phyloP scores from a whole-genome alignment of 2,329 filamentous ascomycete species.

The Colletotrichum eleusines region DNA sequence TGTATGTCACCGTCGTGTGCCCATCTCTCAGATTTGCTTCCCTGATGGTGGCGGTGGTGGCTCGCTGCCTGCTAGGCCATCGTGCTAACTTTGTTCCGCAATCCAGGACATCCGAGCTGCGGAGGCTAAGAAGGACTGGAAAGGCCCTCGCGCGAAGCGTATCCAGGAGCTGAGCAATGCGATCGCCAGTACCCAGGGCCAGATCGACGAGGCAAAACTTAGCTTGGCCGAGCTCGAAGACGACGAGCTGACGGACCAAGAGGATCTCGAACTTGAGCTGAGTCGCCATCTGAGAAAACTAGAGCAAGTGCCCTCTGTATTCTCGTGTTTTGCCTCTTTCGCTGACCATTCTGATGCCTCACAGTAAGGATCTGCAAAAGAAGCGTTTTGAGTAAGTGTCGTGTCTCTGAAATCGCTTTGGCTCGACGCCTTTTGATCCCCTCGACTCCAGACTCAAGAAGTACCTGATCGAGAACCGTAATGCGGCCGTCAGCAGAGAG shows the following conservation, averaged over 20 bases:
- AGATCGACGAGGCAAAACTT: conserved; percentile 24
- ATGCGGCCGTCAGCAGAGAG: conserved; percentile 48
- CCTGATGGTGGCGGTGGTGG: not conserved
- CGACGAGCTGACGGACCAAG: conserved; percentile 23
- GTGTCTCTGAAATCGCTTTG: not conserved
- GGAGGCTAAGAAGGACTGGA: conserved; percentile 51
- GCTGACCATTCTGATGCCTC: not conserved
- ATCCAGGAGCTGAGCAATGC: conserved; percentile 43
- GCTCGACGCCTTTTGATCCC: not conserved
- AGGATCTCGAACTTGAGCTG: conserved; percentile 2
- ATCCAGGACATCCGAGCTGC: conserved; percentile 50
- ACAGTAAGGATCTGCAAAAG: conserved; percentile 1
- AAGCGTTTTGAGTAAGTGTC: conserved; percentile 45
- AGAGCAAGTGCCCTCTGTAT: not conserved
- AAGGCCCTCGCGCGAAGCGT: conserved; percentile 39
- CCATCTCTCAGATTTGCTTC: not conserved
- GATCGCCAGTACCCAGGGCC: conserved; percentile 34
- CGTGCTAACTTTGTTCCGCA: conserved; percentile 7
- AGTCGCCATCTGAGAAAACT: not conserved
- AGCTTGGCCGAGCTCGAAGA: conserved; percentile 43
- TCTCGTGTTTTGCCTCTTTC: not conserved
- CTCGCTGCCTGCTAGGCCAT: not conserved
- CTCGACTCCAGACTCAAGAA: conserved; percentile 46
- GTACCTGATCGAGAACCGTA: conserved; percentile 55
- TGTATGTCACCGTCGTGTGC: conserved; percentile 45